A percentile compares a stretch with the other conserved stretches of the same genome.
Conservation (phyloP, 1,284 basidiomycete species). For the Ganoderma multipileum region DNA sequence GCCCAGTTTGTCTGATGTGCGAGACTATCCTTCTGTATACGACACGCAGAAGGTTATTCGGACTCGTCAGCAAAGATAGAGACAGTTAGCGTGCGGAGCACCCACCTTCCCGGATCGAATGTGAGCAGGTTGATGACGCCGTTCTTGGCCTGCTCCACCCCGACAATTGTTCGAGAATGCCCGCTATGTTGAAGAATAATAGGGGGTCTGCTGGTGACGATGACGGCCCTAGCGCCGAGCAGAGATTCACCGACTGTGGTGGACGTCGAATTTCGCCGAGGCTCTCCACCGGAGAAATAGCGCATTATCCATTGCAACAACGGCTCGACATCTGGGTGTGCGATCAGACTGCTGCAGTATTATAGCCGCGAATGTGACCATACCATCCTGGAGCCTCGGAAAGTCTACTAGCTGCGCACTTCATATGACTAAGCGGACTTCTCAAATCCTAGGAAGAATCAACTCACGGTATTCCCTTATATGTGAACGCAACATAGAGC, state of each 20-base stretch:
- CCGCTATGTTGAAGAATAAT: constrained; percentile 82
- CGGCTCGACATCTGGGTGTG: constrained; percentile 46
- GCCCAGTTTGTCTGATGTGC: constrained; percentile 44
- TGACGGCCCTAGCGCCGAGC: constrained; percentile 55
- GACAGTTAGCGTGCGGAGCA: background rate
- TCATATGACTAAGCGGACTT: constrained; percentile 4
- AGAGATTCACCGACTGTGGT: constrained; percentile 56
- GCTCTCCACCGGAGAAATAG: constrained; percentile 60
- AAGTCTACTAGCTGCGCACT: constrained; percentile 75
- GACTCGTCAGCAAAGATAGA: background rate
- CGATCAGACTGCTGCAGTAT: background rate
- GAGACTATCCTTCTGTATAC: constrained; percentile 29
- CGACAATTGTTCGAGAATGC: constrained; percentile 86
- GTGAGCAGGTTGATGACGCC: constrained; percentile 70
- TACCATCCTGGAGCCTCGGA: constrained; percentile 50
- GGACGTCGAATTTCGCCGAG: constrained; percentile 32
- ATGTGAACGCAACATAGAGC: constrained; percentile 72
- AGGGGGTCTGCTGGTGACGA: constrained; percentile 71
- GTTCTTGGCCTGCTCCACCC: constrained; percentile 71
- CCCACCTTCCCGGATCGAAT: constrained; percentile 82
- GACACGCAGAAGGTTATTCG: background rate
- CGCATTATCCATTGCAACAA: constrained; percentile 66
- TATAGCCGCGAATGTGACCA: background rate
- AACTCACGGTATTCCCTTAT: constrained; percentile 79
- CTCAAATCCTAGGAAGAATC: background rate